Base-by-base conservation (phyloP, 1,284 basidiomycete genomes). In the Fistulina hepatica region DNA sequence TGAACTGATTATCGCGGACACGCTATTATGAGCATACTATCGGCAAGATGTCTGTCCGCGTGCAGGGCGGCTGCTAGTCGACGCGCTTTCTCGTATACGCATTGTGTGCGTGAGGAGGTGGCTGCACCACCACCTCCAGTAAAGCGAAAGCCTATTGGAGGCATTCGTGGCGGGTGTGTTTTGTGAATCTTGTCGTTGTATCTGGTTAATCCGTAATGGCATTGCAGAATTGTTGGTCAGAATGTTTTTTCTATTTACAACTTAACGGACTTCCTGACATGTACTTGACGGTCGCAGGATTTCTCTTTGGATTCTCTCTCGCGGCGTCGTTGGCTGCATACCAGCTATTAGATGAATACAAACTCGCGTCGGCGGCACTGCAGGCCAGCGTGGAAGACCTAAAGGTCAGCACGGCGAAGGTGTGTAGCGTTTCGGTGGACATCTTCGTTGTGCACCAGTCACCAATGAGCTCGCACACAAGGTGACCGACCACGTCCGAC, bases 311-410 rank as follows among this genome's bases (percentile, higher is more conserved):
- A 1, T 92, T 93, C 63, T 89, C 88, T 5, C 58, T 89, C 28
- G 82, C 82, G 6, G 81, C 86, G 2, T 79, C 83, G 0, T 76
- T 82, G 51, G 88, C 88, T 33, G 81, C 88, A 34, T 93, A 90
- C 56, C 79, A 88, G 54, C 65, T 95, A 19, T 64, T 93, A 36
- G 84, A 93, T 48, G 91, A 94, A 61, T 92, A 91, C 61, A 88
- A 90, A 57, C 65, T 74, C 36, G 89, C 91, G 6, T 86, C 82
- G 5, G 79, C 81, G 19, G 72, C 84, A 20, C 64, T 94, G 42
- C 80, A 92, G 54, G 75, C 81, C 13, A 89, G 84, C 52, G 83
- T 94, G 15, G 81, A 90, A 52, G 86, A 92, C 52, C 64, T 95
- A 33, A 83, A 89, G 56, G 60, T 71, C 26, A 88, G 79, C 54